These are phyloP conservation scores for Batrachochytrium dendrobatidis DNA, from an alignment of 371 early-diverging fungal genomes.

Conservation along the genomic window DNA sequence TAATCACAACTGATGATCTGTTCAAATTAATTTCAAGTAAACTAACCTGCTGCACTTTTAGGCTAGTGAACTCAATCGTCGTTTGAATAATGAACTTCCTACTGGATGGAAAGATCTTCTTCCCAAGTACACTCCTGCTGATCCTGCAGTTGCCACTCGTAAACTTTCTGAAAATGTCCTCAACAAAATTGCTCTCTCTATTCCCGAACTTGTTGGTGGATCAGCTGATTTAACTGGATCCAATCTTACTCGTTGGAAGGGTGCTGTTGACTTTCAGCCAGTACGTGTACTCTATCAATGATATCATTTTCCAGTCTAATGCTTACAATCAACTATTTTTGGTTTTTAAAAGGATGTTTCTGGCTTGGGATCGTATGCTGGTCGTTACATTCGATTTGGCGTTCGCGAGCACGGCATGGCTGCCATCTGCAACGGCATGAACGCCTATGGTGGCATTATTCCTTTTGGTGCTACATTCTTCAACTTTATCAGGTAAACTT, in stretches of 20 bases:
- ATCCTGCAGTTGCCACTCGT: constrained; percentile 79
- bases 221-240: constrained; percentile 99
- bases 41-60: constrained; percentile 10
- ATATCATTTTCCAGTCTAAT: background rate
- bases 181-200: constrained; percentile 65
- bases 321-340: background rate
- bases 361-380: constrained; percentile 68
- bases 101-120: constrained; percentile 62
- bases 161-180: constrained; percentile 58
- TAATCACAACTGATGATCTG: background rate
- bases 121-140: constrained; percentile 72
- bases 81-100: constrained; percentile 66
- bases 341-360: constrained; percentile 39
- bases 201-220: constrained; percentile 93
- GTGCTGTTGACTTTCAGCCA: constrained; percentile 86
- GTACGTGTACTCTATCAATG: constrained; percentile 8
- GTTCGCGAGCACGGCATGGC: constrained; percentile 99
- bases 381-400: constrained; percentile 94
- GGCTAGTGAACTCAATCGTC: constrained; percentile 71
- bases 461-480: constrained; percentile 96
- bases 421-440: constrained; percentile 92
- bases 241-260: constrained; percentile 92
- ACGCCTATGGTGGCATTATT: constrained; percentile 82
- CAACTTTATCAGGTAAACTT: constrained; percentile 80
- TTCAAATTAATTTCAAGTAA: background rate